Evolutionary conservation across 1,139 yeast species (phyloP).

Genomic region (Zygosaccharomyces sapae): DNA sequence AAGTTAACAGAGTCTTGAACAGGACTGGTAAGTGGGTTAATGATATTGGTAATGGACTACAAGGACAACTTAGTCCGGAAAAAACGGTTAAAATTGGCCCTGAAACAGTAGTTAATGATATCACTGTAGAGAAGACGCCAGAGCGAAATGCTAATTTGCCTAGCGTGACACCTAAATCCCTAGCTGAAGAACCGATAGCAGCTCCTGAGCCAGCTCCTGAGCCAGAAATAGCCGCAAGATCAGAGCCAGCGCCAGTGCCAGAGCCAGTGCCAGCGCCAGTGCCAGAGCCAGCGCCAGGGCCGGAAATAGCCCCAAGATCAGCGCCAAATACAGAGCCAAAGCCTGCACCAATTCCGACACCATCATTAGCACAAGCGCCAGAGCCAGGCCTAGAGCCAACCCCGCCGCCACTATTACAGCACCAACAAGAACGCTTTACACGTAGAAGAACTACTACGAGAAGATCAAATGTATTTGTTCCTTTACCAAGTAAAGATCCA

Average conservation of each 20-base stretch:
- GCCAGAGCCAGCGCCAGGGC: no score
- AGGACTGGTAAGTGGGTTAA: constrained; percentile 25
- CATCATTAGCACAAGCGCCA: no score
- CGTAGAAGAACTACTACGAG: constrained; percentile 22
- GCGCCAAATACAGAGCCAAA: no score
- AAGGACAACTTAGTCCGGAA: constrained; percentile 19
- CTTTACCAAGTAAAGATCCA: constrained; percentile 36
- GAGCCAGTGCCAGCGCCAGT: not conserved
- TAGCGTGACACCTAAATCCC: constrained; percentile 18
- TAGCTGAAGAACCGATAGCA: constrained; percentile 19
- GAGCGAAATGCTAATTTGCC: constrained; percentile 8
- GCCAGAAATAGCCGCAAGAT: not conserved
- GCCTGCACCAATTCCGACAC: no score
- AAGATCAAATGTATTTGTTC: constrained; percentile 35
- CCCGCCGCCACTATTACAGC: not conserved
- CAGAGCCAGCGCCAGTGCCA: constrained; percentile 1
- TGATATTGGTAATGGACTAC: constrained; percentile 7
- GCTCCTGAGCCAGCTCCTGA: not conserved
- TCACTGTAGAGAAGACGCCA: constrained; percentile 9
- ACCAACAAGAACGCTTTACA: constrained; percentile 7
- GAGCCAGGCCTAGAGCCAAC: no score
- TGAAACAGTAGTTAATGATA: constrained; percentile 6
- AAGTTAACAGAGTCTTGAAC: constrained; percentile 20
- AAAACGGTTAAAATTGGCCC: constrained; percentile 13
- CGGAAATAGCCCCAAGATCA: no score